phyloP scores from a whole-genome alignment of 2,329 filamentous ascomycete species.

The Aspergillus sojae region DNA sequence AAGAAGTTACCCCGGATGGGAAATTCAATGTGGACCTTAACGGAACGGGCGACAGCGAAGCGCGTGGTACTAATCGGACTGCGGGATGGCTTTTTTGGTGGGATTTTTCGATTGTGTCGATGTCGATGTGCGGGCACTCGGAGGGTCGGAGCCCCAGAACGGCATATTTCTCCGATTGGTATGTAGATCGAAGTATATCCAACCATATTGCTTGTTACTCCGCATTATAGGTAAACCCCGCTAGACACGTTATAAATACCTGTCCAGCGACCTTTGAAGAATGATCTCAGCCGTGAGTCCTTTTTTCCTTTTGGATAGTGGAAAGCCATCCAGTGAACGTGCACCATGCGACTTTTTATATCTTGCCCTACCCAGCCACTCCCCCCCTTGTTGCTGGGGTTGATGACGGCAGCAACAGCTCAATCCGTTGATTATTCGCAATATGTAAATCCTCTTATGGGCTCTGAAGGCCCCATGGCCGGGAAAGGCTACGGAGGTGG shows the following conservation, averaged over 20 bases:
- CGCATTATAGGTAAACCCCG: background rate
- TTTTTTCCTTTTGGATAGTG: background rate
- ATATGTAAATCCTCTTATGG: slow-evolving; percentile 52
- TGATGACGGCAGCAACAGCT: slow-evolving; percentile 2
- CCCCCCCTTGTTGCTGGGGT: background rate
- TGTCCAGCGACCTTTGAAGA: background rate
- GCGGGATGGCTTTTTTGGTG: slow-evolving; percentile 23
- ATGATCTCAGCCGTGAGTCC: background rate
- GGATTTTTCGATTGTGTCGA: slow-evolving; percentile 29
- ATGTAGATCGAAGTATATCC: slow-evolving; percentile 8
- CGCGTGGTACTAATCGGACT: slow-evolving; percentile 8
- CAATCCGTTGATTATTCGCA: slow-evolving; percentile 31
- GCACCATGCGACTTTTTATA: background rate
- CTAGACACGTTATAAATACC: background rate
- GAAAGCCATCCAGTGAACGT: background rate
- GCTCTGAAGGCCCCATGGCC: slow-evolving; percentile 48
- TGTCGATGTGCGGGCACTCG: slow-evolving; percentile 24
- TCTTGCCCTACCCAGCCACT: background rate
- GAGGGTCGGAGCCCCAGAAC: slow-evolving; percentile 11
- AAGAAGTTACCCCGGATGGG: slow-evolving; percentile 3
- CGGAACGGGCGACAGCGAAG: slow-evolving; percentile 8
- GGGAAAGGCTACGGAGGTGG: slow-evolving; percentile 45
- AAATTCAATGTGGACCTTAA: slow-evolving; percentile 10
- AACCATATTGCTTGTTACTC: background rate
- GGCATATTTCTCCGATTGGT: slow-evolving; percentile 21